Evolutionary conservation across 495 filamentous ascomycete species (phyloP), one percentile per base, ranked within the genome.

Genomic region (Aspergillus sclerotioniger): DNA sequence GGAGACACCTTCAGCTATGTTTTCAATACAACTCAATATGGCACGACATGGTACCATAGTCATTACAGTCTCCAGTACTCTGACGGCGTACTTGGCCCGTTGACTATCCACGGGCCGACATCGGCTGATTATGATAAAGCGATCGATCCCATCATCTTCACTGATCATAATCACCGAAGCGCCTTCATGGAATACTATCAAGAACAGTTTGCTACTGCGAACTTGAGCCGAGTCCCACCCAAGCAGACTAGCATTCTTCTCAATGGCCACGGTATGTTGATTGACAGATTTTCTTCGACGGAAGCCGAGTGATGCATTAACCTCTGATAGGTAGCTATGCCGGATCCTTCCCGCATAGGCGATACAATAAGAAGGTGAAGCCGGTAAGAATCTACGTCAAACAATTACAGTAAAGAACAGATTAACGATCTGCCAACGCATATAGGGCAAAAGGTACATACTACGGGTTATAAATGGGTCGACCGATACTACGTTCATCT

Each of bases 11-110:
- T 89, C 53, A 86, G 76, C 4, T 90, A 90, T 62, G 83, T 88
- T 63, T 91, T 90, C 63, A 87, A 81, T 8, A 86, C 88, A 67
- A 71, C 85, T 50, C 83, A 90, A 66, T 80, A 82, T 6, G 87
- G 87, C 19, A 87, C 86, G 0, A 89, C 87, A 69, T 90, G 88
- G 88, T 90, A 90, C 62, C 87, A 90, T 64, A 87, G 84, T 5
- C 87, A 90, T 62, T 72, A 75, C 17, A 71, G 88, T 87, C 45
- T 75, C 86, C 86, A 84, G 0, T 79, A 87, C 1, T 66, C 61
- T 37, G 60, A 65, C 45, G 62, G 68, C 21, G 20, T 70, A 10
- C 43, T 57, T 35, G 60, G 60, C 9, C 57, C 62, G 8, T 69
- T 76, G 4, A 58, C 67, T 0, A 69, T 73, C 39, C 62, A 73